Evolutionary conservation across 2,329 filamentous ascomycete genomes (phyloP), one percentile per base, ranked within the genome.

Genomic region (Fusarium algeriense): DNA sequence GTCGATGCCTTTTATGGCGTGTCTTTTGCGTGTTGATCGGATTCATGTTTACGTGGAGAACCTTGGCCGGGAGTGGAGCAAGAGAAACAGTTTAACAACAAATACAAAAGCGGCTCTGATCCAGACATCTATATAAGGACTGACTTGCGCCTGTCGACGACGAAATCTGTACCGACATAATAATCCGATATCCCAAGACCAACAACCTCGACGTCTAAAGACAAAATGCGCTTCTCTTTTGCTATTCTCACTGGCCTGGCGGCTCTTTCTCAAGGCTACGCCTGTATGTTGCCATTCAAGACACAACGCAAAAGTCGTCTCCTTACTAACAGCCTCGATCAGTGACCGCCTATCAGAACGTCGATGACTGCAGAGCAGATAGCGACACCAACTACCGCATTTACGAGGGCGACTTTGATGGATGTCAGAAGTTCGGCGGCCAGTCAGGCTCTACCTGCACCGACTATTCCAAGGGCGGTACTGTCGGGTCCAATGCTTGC

Each of bases 171-270:
- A 30, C 28, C 28, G 6, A 30, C 28, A 38, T 6, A 38, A 11
- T 1, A 32, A 20, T 4, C 4, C 9, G n/a, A 15, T 3, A n/a
- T 30, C 4, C 8, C 5, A 5, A 17, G 11, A 12, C 3, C 3
- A 2, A 6, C 2, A 2, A 11, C 11, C 7, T 17, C n/a, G 15
- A 9, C 6, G 10, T 48, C 7, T 1, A 32, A 48, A 20, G 5
- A 32, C 6, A 48, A 9, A n/a, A 48, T 48, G n/a, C n/a, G 20
- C n/a, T 17, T 48, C 4, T 20, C 45, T 17, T 19, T 48, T 20
- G 12, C 26, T 13, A 15, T 49, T 2, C 4, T 49, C 28, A 32
- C 10, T 9, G 7, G 28, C n/a, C 45, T 49, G 20, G 28, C 10
- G 10, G 28, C 9, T 8, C n/a, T 34, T 9, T 34, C 45, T 17